Conservation (phyloP, 2,329 filamentous ascomycete genomes). For the Diplodia intermedia region DNA sequence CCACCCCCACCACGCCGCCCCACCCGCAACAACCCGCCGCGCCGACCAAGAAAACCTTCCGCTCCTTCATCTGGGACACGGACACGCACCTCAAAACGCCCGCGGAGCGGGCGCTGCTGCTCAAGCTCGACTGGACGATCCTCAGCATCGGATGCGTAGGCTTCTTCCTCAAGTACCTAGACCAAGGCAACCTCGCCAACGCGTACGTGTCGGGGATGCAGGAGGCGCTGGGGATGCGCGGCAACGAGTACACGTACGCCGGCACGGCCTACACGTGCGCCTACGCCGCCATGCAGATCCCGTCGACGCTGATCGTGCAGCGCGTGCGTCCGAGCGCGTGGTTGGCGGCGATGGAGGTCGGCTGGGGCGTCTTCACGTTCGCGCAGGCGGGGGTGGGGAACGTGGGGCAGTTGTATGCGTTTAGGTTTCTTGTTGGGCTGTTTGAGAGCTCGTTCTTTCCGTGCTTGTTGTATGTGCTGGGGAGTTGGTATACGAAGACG, state of each 20-base stretch:
- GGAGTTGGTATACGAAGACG: conserved; percentile 53
- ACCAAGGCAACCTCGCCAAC: conserved; percentile 20
- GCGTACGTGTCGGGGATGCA: conserved; percentile 28
- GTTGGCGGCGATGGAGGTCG: conserved; percentile 1
- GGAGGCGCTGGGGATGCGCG: conserved; percentile 29
- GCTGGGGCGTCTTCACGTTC: conserved; percentile 13
- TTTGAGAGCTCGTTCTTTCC: conserved; percentile 44
- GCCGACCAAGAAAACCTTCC: conserved; percentile 1
- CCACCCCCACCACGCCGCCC: neutral
- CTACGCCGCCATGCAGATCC: conserved; percentile 37
- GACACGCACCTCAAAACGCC: conserved; percentile 30
- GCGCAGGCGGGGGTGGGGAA: neutral
- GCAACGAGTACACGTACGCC: conserved; percentile 27
- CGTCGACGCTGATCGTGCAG: conserved; percentile 4
- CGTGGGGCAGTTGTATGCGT: conserved; percentile 34
- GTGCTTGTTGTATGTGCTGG: conserved; percentile 49
- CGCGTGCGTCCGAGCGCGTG: conserved; percentile 7
- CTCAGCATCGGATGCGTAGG: conserved; percentile 33
- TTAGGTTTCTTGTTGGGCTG: conserved; percentile 49
- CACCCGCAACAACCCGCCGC: neutral
- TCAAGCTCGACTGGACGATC: conserved; percentile 35
- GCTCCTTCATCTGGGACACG: conserved; percentile 36
- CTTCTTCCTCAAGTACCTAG: conserved; percentile 26
- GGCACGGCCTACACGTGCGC: conserved; percentile 32
- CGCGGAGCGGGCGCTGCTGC: conserved; percentile 34